Base-by-base conservation (phyloP, 2,329 filamentous ascomycete species). In the Phialophora macrospora region DNA sequence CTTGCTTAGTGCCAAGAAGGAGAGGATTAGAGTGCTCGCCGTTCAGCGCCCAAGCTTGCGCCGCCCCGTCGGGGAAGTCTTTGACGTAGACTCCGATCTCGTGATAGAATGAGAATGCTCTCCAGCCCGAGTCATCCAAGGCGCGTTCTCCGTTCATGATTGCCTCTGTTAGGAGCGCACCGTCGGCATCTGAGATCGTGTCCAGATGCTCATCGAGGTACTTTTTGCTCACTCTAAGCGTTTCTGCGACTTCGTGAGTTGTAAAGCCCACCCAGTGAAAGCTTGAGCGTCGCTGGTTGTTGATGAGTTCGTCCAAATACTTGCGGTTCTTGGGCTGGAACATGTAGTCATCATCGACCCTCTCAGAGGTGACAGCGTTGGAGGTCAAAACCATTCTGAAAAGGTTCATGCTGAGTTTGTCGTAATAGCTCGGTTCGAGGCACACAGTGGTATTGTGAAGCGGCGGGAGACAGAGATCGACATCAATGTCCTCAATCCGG, bases 291-390 rank as follows among this genome's bases (percentile, higher is more conserved):
- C 92, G 87, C 52, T 97, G 77, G 73, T 97, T 97, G 62, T 84
- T 84, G 4, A 96, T 89, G 1, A 96, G 80, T 60, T 86, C 82
- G 28, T 88, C 79, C 12, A 96, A 80, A 46, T 84, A 83, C 68
- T 87, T 89, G 32, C 85, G 80, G 72, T 93, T 93, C 12, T 84
- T 87, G 0, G 86, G 85, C 72, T 97, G 90, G 72, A 97, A 97
- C 69, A 98, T 89, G 74, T 97, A 97, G 75, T 97, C 93, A 62
- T 86, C 82, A 72, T 94, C 94, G 0, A 85, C 87, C 11, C 93
- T 83, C 74, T 97, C 91, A 4, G 93, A 97, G 26, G 93, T 93
- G 0, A 98, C 88, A 0, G 92, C 88, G 74, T 98, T 98, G 70
- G 92, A 89, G 1, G 91, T 88, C 55, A 97, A 86, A 74, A 92